Conservation (phyloP, 2,329 filamentous ascomycete species). For the Dactylella cylindrospora region DNA sequence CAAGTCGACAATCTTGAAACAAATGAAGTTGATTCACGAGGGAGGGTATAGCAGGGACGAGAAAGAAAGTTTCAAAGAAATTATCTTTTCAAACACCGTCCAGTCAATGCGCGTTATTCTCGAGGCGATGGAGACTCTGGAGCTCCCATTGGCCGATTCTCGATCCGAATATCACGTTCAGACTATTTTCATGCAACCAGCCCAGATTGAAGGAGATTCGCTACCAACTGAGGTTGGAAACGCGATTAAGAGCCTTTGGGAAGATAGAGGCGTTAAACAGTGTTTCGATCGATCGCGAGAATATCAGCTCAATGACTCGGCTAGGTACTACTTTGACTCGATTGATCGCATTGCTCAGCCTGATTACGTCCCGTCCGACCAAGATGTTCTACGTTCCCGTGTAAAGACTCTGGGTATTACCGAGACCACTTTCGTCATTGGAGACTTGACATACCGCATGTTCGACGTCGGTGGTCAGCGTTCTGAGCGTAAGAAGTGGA, state of each 20-base stretch:
- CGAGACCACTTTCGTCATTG: slow-evolving; percentile 93
- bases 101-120: slow-evolving; percentile 70
- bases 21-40: slow-evolving; percentile 99
- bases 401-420: slow-evolving; percentile 98
- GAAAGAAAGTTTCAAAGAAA: slow-evolving; percentile 69
- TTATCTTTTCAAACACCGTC: slow-evolving; percentile 70
- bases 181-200: slow-evolving; percentile 97
- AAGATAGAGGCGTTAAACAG: slow-evolving; percentile 86
- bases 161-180: slow-evolving; percentile 96
- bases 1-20: slow-evolving; percentile 91
- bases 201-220: slow-evolving; percentile 92
- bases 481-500: slow-evolving; percentile 98
- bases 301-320: slow-evolving; percentile 95
- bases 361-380: slow-evolving; percentile 92
- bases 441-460: slow-evolving; percentile 93
- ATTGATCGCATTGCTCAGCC: slow-evolving; percentile 86
- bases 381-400: slow-evolving; percentile 91
- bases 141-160: slow-evolving; percentile 83
- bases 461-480: slow-evolving; percentile 95
- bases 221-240: slow-evolving; percentile 91
- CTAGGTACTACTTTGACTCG: slow-evolving; percentile 97
- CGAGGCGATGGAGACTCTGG: slow-evolving; percentile 68
- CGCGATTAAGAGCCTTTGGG: slow-evolving; percentile 90
- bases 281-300: slow-evolving; percentile 95
- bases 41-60: slow-evolving; percentile 90